Conservation (phyloP, 345 rosid genomes). For the Durio zibethinus region DNA sequence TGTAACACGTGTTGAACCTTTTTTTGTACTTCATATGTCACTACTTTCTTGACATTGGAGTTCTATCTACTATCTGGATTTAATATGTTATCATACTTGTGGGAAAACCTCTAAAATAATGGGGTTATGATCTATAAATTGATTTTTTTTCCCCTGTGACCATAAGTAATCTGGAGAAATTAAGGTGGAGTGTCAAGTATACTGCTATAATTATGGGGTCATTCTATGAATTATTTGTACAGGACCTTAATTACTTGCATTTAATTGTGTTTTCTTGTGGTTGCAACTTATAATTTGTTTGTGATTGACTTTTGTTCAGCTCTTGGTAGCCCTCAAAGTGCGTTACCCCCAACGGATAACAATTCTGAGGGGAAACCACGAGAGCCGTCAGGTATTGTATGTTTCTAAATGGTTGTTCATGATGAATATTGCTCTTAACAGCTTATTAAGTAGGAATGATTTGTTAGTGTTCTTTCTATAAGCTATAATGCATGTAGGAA, state of each 20-base stretch:
- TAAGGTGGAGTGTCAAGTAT: not conserved
- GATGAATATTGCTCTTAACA: not conserved
- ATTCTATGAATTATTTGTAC: not conserved
- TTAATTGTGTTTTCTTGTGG: not conserved
- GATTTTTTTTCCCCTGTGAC: not conserved
- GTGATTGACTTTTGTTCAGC: constrained; percentile 42
- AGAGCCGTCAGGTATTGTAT: constrained; percentile 85
- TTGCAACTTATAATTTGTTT: not conserved
- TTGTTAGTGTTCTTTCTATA: not conserved
- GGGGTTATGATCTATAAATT: not conserved
- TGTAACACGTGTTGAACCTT: not conserved
- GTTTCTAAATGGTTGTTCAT: not conserved
- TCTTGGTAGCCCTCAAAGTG: constrained; percentile 83
- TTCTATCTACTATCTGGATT: not conserved
- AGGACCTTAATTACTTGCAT: not conserved
- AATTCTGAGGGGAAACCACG: constrained; percentile 96
- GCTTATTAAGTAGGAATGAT: not conserved
- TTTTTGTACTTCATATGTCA: not conserved
- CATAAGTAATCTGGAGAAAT: not conserved
- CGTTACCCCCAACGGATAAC: constrained; percentile 86
- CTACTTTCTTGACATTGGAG: not conserved
- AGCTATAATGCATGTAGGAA: not conserved
- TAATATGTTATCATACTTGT: not conserved
- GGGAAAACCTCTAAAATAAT: not conserved
- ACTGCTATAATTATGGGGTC: not conserved